Evolutionary conservation across 2,329 filamentous ascomycete genomes (phyloP).

Genomic region (Monilinia vaccinii-corymbosi): DNA sequence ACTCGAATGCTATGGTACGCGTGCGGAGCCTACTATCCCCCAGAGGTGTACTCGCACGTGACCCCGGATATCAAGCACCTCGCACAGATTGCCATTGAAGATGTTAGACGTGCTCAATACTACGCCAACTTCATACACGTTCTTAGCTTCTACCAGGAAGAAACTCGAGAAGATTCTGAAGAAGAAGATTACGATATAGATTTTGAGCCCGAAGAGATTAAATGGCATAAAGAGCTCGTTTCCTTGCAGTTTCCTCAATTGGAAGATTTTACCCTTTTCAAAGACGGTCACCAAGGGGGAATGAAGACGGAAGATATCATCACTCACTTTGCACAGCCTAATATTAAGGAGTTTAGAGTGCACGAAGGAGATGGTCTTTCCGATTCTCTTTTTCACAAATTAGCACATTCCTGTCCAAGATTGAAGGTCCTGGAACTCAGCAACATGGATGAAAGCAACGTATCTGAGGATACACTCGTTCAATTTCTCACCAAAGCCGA

Average conservation of each 20-base stretch:
- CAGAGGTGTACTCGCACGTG: not conserved
- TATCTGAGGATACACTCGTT: not conserved
- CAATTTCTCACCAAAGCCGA: not conserved
- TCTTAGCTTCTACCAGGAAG: not conserved
- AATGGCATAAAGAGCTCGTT: not conserved
- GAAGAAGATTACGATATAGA: not conserved
- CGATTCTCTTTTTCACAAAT: not conserved
- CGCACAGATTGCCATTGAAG: not conserved
- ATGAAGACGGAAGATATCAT: not conserved
- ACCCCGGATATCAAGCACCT: not conserved
- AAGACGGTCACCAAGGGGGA: not conserved
- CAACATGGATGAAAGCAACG: not conserved
- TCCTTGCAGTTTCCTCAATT: not conserved
- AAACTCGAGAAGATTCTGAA: not conserved
- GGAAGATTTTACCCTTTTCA: not conserved
- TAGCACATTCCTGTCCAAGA: not conserved
- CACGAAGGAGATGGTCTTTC: not conserved
- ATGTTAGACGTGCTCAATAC: not conserved
- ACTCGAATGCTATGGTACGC: not conserved
- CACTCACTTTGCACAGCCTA: not conserved
- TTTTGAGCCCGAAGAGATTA: not conserved
- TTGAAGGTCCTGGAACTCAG: not conserved
- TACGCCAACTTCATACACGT: not conserved
- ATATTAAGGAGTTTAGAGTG: not conserved
- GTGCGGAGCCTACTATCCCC: not conserved